phyloP scores from a whole-genome alignment of 495 filamentous ascomycete genomes.

The Penicillium pulvis region DNA sequence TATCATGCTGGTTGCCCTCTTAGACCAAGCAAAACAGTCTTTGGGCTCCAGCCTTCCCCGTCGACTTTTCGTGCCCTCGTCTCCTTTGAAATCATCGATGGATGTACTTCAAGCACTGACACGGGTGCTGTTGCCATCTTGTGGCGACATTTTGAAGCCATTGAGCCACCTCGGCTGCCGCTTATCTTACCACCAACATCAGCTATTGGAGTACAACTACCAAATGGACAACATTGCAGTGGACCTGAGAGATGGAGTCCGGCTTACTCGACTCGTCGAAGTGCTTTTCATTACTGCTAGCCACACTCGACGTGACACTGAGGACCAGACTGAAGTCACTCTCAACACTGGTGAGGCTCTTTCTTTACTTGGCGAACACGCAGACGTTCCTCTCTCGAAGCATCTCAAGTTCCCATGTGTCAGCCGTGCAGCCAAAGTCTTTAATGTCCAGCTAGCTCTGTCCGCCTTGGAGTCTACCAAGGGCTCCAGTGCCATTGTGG shows the following conservation, averaged over 20 bases:
- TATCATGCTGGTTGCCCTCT: conserved; percentile 60
- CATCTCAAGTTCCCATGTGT: conserved; percentile 61
- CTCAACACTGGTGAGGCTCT: conserved; percentile 17
- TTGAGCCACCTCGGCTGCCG: conserved; percentile 60
- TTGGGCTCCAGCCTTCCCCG: conserved; percentile 32
- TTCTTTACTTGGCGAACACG: conserved; percentile 16
- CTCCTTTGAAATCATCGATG: conserved; percentile 57
- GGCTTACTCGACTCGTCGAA: conserved; percentile 62
- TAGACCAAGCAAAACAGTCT: conserved; percentile 52
- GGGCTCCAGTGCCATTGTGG: conserved; percentile 35
- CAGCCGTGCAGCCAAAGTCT: conserved; percentile 59
- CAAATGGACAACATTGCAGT: conserved; percentile 61
- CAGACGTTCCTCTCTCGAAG: conserved; percentile 51
- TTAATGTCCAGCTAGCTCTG: conserved; percentile 63
- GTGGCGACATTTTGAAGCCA: conserved; percentile 58
- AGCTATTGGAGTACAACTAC: conserved; percentile 62
- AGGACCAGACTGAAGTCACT: conserved; percentile 14
- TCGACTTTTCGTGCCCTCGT: conserved; percentile 50
- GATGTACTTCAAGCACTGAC: conserved; percentile 55
- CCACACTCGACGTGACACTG: conserved; percentile 11
- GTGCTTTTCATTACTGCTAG: conserved; percentile 51
- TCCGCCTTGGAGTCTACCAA: conserved; percentile 48
- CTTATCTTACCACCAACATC: conserved; percentile 55
- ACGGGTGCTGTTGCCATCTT: conserved; percentile 57
- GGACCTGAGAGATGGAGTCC: conserved; percentile 65